phyloP scores from a whole-genome alignment of 192 early-diverging fungal genomes.

The Funneliformis mosseae region DNA sequence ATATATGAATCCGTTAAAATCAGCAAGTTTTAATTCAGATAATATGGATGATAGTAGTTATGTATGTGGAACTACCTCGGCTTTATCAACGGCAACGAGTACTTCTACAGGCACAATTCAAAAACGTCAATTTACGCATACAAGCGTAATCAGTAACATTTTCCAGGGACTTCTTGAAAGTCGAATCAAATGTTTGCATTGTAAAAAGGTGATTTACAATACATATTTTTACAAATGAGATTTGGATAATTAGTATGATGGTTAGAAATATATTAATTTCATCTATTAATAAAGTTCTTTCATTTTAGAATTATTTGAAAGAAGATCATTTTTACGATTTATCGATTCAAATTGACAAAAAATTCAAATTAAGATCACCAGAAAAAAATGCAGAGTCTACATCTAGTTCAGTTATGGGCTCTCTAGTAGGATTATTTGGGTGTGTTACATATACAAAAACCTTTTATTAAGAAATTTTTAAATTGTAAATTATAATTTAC shows the following conservation, averaged over 20 bases:
- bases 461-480: not conserved
- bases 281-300: not conserved
- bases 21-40: not conserved
- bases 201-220: slow-evolving; percentile 22
- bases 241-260: not conserved
- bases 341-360: slow-evolving; percentile 48
- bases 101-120: not conserved
- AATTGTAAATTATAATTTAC: not conserved
- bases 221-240: not conserved
- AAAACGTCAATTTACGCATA: slow-evolving; percentile 37
- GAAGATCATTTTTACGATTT: slow-evolving; percentile 49
- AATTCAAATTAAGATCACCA: slow-evolving; percentile 38
- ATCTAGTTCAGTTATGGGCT: slow-evolving; percentile 39
- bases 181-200: slow-evolving; percentile 42
- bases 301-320: slow-evolving; percentile 43
- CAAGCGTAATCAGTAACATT: slow-evolving; percentile 45
- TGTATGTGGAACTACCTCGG: not conserved
- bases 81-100: not conserved
- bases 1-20: not conserved
- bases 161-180: slow-evolving; percentile 46
- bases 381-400: slow-evolving; percentile 36
- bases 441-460: slow-evolving; percentile 10
- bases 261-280: not conserved
- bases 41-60: not conserved
- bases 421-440: slow-evolving; percentile 39